A percentile compares a stretch with the other conserved stretches of the same genome.
These are phyloP conservation scores for Termitomyces sp. DNA, from an alignment of 768 basidiomycete genomes.

Conservation along the genomic window DNA sequence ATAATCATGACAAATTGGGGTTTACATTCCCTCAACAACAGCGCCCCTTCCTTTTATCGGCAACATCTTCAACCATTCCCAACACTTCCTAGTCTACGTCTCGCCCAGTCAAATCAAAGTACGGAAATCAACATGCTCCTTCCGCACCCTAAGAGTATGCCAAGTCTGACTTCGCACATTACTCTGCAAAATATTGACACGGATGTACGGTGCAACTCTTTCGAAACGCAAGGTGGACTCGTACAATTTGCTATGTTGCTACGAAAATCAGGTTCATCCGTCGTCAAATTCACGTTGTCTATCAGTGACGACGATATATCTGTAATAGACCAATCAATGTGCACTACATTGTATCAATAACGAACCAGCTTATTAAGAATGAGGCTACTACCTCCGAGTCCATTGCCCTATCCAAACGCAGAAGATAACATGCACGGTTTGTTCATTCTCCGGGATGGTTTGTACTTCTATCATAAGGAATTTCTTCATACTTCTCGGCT, in stretches of 20 bases:
- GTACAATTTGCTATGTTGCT: conserved; percentile 3
- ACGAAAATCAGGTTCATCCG: conserved; percentile 6
- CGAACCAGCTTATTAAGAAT: neutral
- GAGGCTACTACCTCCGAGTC: too few relatives aligned
- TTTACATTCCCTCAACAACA: conserved; percentile 23
- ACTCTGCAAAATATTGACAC: conserved; percentile 7
- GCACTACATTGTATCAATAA: neutral
- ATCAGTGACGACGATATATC: conserved; percentile 6
- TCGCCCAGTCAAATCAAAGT: neutral
- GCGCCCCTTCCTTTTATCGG: conserved; percentile 30
- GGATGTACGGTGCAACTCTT: neutral
- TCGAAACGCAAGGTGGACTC: neutral
- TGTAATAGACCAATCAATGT: neutral
- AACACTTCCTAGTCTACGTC: neutral
- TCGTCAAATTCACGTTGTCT: conserved; percentile 7
- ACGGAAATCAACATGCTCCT: neutral
- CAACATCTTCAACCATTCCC: conserved; percentile 47
- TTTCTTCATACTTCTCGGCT: neutral
- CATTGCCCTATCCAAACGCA: neutral
- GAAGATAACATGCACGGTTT: neutral
- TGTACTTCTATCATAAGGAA: neutral
- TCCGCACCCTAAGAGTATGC: conserved; percentile 3
- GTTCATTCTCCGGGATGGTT: neutral
- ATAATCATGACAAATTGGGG: conserved; percentile 65
- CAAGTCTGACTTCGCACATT: conserved; percentile 18